Evolutionary conservation across 441 rosid species (phyloP).

Genomic region (Erysimum cheiri): DNA sequence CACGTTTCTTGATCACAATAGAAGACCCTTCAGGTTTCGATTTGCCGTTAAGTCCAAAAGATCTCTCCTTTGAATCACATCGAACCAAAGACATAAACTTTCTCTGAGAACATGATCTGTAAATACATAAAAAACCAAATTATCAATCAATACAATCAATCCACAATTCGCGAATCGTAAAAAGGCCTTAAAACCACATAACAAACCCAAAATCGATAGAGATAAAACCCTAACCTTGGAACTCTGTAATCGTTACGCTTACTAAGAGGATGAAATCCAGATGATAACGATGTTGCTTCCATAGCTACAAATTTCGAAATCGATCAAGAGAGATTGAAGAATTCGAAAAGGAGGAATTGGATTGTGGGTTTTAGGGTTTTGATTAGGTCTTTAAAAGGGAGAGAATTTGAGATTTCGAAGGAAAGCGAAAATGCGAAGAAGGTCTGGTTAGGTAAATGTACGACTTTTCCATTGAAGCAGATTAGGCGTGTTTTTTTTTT

Average conservation of each 20-base stretch:
- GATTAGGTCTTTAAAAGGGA: slow-evolving; percentile 25
- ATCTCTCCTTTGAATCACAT: slow-evolving; percentile 37
- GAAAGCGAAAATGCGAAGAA: slow-evolving; percentile 39
- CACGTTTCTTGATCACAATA: slow-evolving; percentile 25
- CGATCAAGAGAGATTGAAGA: slow-evolving; percentile 10
- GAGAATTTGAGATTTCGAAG: not conserved
- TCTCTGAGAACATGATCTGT: slow-evolving; percentile 42
- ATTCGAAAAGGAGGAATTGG: not conserved
- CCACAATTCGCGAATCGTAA: not conserved
- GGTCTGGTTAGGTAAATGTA: slow-evolving; percentile 25
- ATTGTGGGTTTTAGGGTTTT: slow-evolving; percentile 39
- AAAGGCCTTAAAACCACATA: not conserved
- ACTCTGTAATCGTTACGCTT: slow-evolving; percentile 28
- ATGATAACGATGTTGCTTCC: slow-evolving; percentile 39
- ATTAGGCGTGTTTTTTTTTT: slow-evolving; percentile 22
- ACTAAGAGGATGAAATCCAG: slow-evolving; percentile 29
- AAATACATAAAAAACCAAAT: slow-evolving; percentile 11
- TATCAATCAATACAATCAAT: not conserved
- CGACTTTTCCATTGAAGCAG: slow-evolving; percentile 43
- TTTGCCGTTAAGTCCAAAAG: slow-evolving; percentile 27
- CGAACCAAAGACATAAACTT: slow-evolving; percentile 36
- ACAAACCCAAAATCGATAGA: not conserved
- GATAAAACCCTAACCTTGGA: slow-evolving; percentile 29
- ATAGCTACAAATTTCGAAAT: slow-evolving; percentile 25
- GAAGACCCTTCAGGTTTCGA: slow-evolving; percentile 41